These are phyloP conservation scores for Sextonia rubra DNA, from an alignment of 164 flowering plant genomes.

Conservation along the genomic window DNA sequence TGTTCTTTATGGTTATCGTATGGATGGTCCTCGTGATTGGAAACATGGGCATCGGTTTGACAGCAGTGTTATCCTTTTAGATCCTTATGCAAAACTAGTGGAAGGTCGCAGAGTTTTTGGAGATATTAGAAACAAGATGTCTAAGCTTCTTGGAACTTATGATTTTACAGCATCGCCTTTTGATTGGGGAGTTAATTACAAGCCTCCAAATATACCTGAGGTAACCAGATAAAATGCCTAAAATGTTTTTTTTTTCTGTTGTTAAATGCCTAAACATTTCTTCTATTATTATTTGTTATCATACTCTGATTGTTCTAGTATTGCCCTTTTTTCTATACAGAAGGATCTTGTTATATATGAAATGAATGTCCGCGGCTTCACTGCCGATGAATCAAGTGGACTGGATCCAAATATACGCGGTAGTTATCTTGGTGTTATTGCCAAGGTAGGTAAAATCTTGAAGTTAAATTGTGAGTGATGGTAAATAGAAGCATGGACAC, in stretches of 20 bases:
- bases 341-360: constrained; percentile 94
- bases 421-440: constrained; percentile 88
- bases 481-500: not conserved
- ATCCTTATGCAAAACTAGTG: constrained; percentile 90
- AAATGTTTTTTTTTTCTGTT: not conserved
- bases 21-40: constrained; percentile 86
- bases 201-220: constrained; percentile 85
- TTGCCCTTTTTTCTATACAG: constrained; percentile 40
- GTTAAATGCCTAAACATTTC: too few relatives aligned
- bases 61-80: constrained; percentile 56
- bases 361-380: constrained; percentile 96
- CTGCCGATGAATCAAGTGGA: constrained; percentile 84
- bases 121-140: constrained; percentile 48
- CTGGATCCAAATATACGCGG: constrained; percentile 65
- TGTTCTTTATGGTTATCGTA: constrained; percentile 83
- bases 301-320: not conserved
- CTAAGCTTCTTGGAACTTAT: constrained; percentile 75
- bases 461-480: constrained; percentile 1
- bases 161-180: constrained; percentile 73
- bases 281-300: not conserved
- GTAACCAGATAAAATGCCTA: constrained; percentile 27
- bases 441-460: constrained; percentile 52
- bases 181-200: constrained; percentile 81
- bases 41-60: constrained; percentile 91
- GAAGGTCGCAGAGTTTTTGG: constrained; percentile 83